Conservation (phyloP, 2,329 filamentous ascomycete species). For the Graphilbum sp. region DNA sequence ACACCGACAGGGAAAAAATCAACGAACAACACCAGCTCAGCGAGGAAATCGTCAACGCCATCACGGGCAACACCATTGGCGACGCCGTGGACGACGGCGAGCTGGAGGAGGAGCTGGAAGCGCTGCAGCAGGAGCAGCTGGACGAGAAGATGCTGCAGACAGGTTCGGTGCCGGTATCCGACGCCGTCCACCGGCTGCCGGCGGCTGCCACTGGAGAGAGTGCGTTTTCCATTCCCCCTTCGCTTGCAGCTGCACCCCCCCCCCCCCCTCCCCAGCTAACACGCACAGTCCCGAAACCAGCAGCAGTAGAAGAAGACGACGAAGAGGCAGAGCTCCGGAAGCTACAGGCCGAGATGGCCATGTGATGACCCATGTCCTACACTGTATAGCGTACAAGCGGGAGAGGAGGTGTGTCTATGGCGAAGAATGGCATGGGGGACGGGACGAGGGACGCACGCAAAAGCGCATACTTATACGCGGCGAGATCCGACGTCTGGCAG, state of each 20-base stretch:
- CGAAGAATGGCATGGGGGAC: no score
- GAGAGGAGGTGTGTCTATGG: no score
- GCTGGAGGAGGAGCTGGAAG: constrained; percentile 69
- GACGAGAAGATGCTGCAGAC: constrained; percentile 90
- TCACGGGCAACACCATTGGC: constrained; percentile 53
- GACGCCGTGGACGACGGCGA: constrained; percentile 71
- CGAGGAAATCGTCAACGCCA: constrained; percentile 79
- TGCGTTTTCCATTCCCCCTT: constrained; percentile 35
- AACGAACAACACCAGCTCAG: constrained; percentile 85
- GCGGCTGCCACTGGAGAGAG: constrained; percentile 57
- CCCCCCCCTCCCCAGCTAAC: constrained; percentile 8
- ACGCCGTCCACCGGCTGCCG: constrained; percentile 63
- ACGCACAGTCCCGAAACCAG: constrained; percentile 31
- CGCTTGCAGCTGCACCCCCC: not conserved
- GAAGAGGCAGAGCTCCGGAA: constrained; percentile 90
- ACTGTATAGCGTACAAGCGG: not conserved
- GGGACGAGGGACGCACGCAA: no score
- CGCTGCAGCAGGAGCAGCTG: constrained; percentile 78
- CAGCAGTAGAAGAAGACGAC: constrained; percentile 61
- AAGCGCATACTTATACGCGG: no score
- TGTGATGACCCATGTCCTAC: constrained; percentile 34
- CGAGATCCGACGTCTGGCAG: no score
- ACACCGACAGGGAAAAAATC: constrained; percentile 63
- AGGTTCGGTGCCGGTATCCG: constrained; percentile 65
- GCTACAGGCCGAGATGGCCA: constrained; percentile 92